Evolutionary conservation across 208 protist genomes (phyloP), one percentile per base, ranked within the genome.

Genomic region (Trypanosoma caninum): DNA sequence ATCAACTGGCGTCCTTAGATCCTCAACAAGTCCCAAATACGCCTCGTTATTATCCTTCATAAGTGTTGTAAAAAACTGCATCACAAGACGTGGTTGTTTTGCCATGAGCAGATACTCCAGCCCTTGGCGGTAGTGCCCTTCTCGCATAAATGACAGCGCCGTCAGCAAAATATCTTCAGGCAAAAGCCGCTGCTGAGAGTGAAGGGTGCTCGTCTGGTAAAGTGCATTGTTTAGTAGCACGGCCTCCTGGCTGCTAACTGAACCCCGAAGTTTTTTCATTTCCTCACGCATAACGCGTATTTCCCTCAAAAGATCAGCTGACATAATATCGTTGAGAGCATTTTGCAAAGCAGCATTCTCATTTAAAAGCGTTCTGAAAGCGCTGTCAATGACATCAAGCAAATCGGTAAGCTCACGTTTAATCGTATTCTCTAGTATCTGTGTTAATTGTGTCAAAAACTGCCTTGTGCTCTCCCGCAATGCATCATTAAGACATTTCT

Each of bases 121-220:
- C 8, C 63, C 80, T 41, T 80, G 65, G 7, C 47, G 18, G 14
- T 74, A 51, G 22, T 72, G 63, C 20, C 82, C 60, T n/a, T 85
- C 72, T 52, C 69, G 69, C 13, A 87, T 67, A 33, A 83, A 61
- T 46, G 51, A 55, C 22, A 54, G 62, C 6, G 80, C 72, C 13
- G 78, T 88, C 34, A 69, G 71, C 8, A 89, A 72, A 45, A 91
- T 63, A 22, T 81, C 84, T 60, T 94, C 79, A 8, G 87, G 84
- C 0, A 78, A 68, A 14, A 60, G 77, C 13, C 59, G 48, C 9
- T 38, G 51, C 2, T 48, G 59, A n/a, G n/a, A n/a, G n/a, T 62
- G 63, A 69, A 74, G 71, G 58, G 47, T 8, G 42, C 59, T 71
- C 14, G 34, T 56, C n/a, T 33, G 16, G n/a, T 45, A 27, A 0